phyloP scores from a whole-genome alignment of 192 early-diverging fungal species.

The Funneliformis mosseae region DNA sequence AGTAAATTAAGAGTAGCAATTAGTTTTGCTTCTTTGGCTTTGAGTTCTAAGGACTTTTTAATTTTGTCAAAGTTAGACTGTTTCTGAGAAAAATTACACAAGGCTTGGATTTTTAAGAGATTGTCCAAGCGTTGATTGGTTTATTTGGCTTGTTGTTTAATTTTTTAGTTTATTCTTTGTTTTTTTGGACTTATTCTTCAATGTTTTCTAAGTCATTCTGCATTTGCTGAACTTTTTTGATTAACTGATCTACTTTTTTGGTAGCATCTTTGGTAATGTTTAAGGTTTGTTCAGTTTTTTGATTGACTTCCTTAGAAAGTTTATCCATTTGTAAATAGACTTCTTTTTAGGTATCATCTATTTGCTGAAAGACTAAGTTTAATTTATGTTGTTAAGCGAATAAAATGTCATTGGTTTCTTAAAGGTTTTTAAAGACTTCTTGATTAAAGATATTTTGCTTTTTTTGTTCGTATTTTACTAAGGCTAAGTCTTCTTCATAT shows the following conservation, averaged over 20 bases:
- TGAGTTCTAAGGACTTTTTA: neutral
- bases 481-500: conserved; percentile 4
- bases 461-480: neutral
- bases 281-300: neutral
- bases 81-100: neutral
- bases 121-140: conserved; percentile 17
- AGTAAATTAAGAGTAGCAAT: neutral
- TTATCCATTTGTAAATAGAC: conserved; percentile 17
- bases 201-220: neutral
- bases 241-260: conserved; percentile 14
- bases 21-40: conserved; percentile 25
- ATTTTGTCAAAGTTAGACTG: conserved; percentile 20
- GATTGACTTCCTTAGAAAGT: neutral
- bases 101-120: neutral
- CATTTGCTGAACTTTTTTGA: neutral
- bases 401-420: conserved; percentile 14
- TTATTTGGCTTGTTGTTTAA: conserved; percentile 1
- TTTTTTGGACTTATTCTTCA: conserved; percentile 18
- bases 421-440: neutral
- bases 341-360: conserved; percentile 18
- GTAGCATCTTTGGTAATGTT: neutral
- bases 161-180: conserved; percentile 21
- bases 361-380: conserved; percentile 11
- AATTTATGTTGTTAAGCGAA: neutral
- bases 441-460: neutral